Percentiles rank a stretch among this genome's conserved stretches.
Evolutionary conservation across 2,329 filamentous ascomycete genomes (phyloP).

Genomic region (Aspergillus fischeri): DNA sequence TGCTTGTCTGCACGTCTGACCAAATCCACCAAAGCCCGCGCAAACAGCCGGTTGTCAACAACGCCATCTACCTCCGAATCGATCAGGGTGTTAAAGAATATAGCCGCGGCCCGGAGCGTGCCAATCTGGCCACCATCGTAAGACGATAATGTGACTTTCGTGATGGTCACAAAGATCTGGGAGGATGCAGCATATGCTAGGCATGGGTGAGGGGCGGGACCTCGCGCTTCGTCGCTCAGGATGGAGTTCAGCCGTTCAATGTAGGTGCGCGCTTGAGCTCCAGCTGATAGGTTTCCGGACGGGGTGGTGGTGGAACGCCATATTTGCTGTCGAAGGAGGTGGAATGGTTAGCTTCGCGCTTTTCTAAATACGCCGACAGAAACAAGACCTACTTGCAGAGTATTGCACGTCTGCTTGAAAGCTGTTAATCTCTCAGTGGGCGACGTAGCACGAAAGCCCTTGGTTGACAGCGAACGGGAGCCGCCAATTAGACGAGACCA

Average conservation of each 20-base stretch:
- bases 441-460: constrained; percentile 50
- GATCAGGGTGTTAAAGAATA: constrained; percentile 85
- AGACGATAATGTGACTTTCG: constrained; percentile 80
- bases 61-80: constrained; percentile 97
- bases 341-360: neutral
- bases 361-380: neutral
- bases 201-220: constrained; percentile 85
- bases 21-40: constrained; percentile 80
- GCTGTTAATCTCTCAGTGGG: constrained; percentile 58
- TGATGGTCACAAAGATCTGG: constrained; percentile 84
- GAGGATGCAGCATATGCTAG: constrained; percentile 80
- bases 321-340: constrained; percentile 46
- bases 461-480: constrained; percentile 43
- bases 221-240: constrained; percentile 82
- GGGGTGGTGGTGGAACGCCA: constrained; percentile 55
- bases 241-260: constrained; percentile 60
- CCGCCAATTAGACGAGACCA: constrained; percentile 61
- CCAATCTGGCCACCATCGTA: constrained; percentile 63
- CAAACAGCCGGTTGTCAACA: constrained; percentile 80
- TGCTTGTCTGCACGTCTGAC: constrained; percentile 66
- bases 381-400: constrained; percentile 47
- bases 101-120: constrained; percentile 78
- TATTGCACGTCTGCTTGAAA: constrained; percentile 60
- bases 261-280: constrained; percentile 48
- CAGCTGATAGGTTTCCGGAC: constrained; percentile 48